Evolutionary conservation across 1,139 yeast species (phyloP).

Genomic region (Saccharomyces hybrid): DNA sequence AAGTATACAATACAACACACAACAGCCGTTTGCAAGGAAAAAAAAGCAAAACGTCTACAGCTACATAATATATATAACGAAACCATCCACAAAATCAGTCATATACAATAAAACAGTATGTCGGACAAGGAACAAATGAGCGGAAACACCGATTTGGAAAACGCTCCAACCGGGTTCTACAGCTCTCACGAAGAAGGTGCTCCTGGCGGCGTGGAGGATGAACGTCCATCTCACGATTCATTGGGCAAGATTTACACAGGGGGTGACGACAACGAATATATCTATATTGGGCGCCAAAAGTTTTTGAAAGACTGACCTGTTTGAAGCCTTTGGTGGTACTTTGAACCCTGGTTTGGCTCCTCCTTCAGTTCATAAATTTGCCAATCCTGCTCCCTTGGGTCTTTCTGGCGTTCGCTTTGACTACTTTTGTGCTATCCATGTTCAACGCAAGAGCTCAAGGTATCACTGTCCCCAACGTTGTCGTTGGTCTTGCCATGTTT

Average conservation of each 20-base stretch:
- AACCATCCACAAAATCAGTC: neutral
- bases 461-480: slow-evolving; percentile 41
- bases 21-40: neutral
- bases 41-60: neutral
- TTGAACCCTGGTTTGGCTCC: slow-evolving; percentile 44
- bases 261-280: slow-evolving; percentile 41
- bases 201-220: slow-evolving; percentile 3
- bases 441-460: slow-evolving; percentile 58
- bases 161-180: slow-evolving; percentile 4
- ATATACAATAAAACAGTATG: slow-evolving; percentile 4
- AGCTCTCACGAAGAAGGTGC: slow-evolving; percentile 3
- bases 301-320: slow-evolving; percentile 46
- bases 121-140: slow-evolving; percentile 13
- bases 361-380: slow-evolving; percentile 63
- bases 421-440: slow-evolving; percentile 73
- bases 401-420: slow-evolving; percentile 74
- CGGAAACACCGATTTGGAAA: slow-evolving; percentile 12
- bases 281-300: slow-evolving; percentile 55
- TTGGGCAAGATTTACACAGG: slow-evolving; percentile 26
- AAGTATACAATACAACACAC: neutral
- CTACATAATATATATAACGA: slow-evolving; percentile 1
- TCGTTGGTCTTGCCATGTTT: slow-evolving; percentile 57
- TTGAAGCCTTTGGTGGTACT: slow-evolving; percentile 52
- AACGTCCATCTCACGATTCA: slow-evolving; percentile 13
- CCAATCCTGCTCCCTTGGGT: slow-evolving; percentile 86